phyloP scores from a whole-genome alignment of 2,329 filamentous ascomycete genomes.

The Diaporthe destruens region DNA sequence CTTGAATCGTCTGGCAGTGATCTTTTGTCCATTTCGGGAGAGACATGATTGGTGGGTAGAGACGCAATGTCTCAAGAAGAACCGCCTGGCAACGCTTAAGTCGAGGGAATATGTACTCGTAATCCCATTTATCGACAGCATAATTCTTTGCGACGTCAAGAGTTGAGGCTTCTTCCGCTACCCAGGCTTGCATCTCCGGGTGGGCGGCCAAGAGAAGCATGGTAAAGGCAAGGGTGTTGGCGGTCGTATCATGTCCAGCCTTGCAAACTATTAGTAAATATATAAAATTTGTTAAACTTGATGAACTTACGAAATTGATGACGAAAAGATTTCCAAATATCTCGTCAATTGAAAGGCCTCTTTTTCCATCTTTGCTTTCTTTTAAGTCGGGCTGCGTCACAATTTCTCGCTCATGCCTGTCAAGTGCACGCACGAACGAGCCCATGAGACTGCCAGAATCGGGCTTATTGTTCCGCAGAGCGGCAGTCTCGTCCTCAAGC shows the following conservation, averaged over 20 bases:
- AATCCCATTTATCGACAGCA: constrained; percentile 13
- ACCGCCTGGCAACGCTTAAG: constrained; percentile 34
- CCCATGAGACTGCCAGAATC: constrained; percentile 46
- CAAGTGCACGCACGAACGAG: constrained; percentile 44
- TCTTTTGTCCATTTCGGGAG: constrained; percentile 26
- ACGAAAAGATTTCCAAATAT: constrained; percentile 49
- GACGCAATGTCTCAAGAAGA: constrained; percentile 28
- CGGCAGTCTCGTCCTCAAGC: constrained; percentile 44
- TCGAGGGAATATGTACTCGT: not conserved
- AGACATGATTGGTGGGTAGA: constrained; percentile 28
- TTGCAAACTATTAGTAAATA: too few relatives aligned
- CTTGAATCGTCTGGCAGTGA: not conserved
- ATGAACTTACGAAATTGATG: constrained; percentile 44
- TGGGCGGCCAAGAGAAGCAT: constrained; percentile 56
- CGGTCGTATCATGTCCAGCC: constrained; percentile 49
- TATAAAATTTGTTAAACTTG: too few relatives aligned
- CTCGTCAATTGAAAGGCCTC: constrained; percentile 44
- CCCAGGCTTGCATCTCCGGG: constrained; percentile 48
- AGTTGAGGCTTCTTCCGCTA: constrained; percentile 46
- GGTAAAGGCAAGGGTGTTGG: constrained; percentile 55
- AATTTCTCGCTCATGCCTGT: constrained; percentile 22
- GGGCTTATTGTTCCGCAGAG: constrained; percentile 41
- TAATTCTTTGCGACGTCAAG: not conserved
- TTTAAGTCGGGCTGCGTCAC: not conserved
- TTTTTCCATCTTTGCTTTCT: constrained; percentile 34